These are phyloP conservation scores for Schizochytrium sp. DNA, from an alignment of 108 stramenopile genomes.

Conservation along the genomic window DNA sequence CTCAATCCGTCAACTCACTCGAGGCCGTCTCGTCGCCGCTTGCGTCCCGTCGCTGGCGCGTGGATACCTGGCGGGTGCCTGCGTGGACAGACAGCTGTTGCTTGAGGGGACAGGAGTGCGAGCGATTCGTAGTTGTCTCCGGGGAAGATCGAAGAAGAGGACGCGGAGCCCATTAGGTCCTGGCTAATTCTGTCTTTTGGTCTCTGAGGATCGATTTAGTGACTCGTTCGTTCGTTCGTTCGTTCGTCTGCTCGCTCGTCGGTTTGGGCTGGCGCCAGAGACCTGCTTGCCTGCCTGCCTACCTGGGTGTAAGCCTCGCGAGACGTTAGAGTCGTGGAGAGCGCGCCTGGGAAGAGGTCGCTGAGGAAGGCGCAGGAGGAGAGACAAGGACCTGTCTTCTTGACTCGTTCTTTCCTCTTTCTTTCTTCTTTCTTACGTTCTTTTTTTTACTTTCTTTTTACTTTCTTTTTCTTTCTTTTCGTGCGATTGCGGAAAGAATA, in stretches of 20 bases:
- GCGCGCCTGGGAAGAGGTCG: background rate
- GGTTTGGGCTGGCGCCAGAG: no score
- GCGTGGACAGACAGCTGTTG: background rate
- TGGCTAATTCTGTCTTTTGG: conserved; percentile 63
- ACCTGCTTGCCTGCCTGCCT: conserved; percentile 67
- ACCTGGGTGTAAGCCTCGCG: conserved; percentile 69
- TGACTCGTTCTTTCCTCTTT: conserved; percentile 17
- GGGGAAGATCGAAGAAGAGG: conserved; percentile 2
- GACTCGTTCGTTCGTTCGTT: no score
- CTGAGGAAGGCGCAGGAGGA: conserved; percentile 66
- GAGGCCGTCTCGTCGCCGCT: no score
- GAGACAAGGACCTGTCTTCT: conserved; percentile 32
- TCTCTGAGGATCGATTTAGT: no score
- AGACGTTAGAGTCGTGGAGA: conserved; percentile 71
- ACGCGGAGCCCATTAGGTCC: conserved; percentile 64
- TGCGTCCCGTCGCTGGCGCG: no score
- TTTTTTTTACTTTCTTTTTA: conserved; percentile 20
- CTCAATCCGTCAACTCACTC: no score
- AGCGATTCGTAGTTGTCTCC: background rate
- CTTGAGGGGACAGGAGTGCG: background rate
- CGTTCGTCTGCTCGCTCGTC: no score
- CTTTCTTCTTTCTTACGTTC: conserved; percentile 13
- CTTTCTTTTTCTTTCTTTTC: conserved; percentile 1
- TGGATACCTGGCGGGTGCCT: background rate
- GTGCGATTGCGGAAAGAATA: background rate